Evolutionary conservation across 2,329 filamentous ascomycete species (phyloP), one percentile per base, ranked within the genome.

Genomic region (Truncatella angustata): DNA sequence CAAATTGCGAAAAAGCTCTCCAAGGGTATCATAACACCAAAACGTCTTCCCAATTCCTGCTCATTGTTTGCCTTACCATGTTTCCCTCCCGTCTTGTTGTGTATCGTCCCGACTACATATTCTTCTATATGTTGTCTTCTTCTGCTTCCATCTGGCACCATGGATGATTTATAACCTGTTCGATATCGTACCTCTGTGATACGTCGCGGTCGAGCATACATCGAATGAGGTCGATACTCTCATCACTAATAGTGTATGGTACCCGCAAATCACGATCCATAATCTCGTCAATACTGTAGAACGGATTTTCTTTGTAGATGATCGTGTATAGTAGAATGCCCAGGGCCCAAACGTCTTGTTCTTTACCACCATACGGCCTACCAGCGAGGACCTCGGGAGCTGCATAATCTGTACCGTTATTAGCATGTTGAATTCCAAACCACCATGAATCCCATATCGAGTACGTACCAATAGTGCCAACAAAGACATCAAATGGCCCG

Each of bases 231-330:
- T 97, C 88, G 59, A 99, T 95, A 69, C 91, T 96, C 59, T 92
- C 88, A 58, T 97, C 91, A 69, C 90, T 91, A 74, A 93, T 85
- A 30, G 88, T 82, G 68, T 90, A 97, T 0, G 94, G 94, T 24
- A 99, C 87, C 44, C 94, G 84, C 54, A 99, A 77, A 62, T 97
- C 93, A 64, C 93, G 92, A 68, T 99, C 94, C 83, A 97, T 95
- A 65, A 99, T 99, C 76, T 99, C 94, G 70, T 99, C 94, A 64
- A 97, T 94, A 71, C 89, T 95, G 79, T 97, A 97, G 71, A 97
- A 99, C 1, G 94, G 93, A 66, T 99, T 99, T 73, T 99, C 94
- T 74, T 97, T 99, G 80, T 99, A 99, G 65, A 97, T 88, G 65
- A 99, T 97, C 24, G 94, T 99, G 76, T 99, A 99, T 12, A 99